Conservation (phyloP, 108 stramenopile genomes). For the Skeletonema grethae region DNA sequence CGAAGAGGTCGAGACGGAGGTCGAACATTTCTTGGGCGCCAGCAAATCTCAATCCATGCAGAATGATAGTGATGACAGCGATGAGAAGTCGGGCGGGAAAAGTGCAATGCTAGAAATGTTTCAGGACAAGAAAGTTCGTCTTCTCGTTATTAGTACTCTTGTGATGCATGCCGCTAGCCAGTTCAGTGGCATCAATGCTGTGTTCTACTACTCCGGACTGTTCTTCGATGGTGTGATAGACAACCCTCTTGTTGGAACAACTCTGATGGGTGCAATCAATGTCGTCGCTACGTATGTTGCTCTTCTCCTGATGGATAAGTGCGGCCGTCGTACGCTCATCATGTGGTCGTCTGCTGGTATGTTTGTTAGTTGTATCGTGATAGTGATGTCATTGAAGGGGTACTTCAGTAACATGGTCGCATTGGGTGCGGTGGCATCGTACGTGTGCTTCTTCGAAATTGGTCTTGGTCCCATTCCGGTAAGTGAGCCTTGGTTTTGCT, state of each 20-base stretch:
- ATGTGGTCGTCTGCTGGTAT: constrained; percentile 87
- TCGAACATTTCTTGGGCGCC: constrained; percentile 84
- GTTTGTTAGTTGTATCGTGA: constrained; percentile 72
- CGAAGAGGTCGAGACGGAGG: constrained; percentile 92
- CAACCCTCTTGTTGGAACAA: constrained; percentile 91
- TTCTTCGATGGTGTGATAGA: constrained; percentile 95
- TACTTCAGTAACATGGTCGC: constrained; percentile 69
- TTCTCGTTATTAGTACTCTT: constrained; percentile 70
- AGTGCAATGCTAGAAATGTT: constrained; percentile 67
- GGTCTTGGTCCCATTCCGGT: constrained; percentile 96
- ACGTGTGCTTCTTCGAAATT: constrained; percentile 94
- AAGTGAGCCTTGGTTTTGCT: constrained; percentile 1
- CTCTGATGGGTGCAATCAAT: constrained; percentile 91
- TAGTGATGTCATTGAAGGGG: constrained; percentile 68
- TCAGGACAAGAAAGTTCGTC: constrained; percentile 68
- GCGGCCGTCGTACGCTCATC: constrained; percentile 84
- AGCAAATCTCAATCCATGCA: constrained; percentile 39
- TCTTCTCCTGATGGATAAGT: constrained; percentile 90
- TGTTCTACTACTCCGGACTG: constrained; percentile 97
- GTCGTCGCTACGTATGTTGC: constrained; percentile 94
- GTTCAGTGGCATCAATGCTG: constrained; percentile 97
- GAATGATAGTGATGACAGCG: constrained; percentile 17
- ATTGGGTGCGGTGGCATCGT: constrained; percentile 82
- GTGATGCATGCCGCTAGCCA: constrained; percentile 93
- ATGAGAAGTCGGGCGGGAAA: neutral